phyloP scores from a whole-genome alignment of 768 basidiomycete species.

The Stropharia rugosoannulata region DNA sequence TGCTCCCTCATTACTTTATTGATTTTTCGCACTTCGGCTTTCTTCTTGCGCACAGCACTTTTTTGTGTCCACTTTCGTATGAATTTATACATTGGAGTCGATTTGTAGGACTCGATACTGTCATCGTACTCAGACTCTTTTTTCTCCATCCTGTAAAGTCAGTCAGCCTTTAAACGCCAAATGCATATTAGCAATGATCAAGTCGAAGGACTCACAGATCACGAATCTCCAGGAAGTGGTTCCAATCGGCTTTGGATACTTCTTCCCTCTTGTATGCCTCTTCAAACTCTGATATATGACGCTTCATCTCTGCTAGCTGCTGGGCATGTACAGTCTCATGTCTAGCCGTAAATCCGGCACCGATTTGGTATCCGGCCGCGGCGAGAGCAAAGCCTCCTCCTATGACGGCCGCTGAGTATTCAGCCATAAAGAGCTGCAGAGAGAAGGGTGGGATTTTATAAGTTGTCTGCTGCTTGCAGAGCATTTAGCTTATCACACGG shows the following conservation, averaged over 20 bases:
- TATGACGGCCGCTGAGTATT: background rate
- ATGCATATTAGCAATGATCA: too few species aligned
- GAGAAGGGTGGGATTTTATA: too few species aligned
- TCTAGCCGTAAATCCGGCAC: conserved; percentile 1
- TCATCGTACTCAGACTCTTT: background rate
- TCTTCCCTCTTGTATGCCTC: background rate
- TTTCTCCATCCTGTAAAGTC: background rate
- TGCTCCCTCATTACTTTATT: background rate
- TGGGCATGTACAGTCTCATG: conserved; percentile 3
- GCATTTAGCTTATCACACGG: too few species aligned
- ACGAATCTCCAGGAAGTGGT: background rate
- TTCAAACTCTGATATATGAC: background rate
- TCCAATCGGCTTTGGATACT: conserved; percentile 1
- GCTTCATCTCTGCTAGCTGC: background rate
- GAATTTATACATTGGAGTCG: too few species aligned
- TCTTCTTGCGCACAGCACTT: background rate
- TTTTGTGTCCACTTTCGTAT: too few species aligned
- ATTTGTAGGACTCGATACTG: conserved; percentile 1
- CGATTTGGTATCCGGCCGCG: background rate
- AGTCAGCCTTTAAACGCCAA: background rate
- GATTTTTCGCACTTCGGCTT: background rate
- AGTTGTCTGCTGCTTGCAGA: too few species aligned
- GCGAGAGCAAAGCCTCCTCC: conserved; percentile 2
- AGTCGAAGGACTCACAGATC: background rate
- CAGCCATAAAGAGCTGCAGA: too few species aligned